Base-by-base conservation (phyloP, 2,329 filamentous ascomycete species). In the Lasiodiplodia theobromae region DNA sequence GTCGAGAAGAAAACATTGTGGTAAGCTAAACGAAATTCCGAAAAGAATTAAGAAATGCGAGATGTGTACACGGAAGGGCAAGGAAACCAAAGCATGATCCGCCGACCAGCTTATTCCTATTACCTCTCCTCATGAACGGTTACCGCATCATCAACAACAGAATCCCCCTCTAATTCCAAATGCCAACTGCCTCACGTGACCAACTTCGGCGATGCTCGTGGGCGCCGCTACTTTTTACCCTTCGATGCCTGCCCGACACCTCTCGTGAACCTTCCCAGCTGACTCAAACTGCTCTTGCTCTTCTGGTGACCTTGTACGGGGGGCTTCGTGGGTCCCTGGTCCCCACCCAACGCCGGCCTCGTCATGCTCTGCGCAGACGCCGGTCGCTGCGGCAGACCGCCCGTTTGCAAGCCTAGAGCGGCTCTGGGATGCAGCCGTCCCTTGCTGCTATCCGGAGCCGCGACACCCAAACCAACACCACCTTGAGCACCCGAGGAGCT, bases 241-340 rank as follows among this genome's bases (percentile, higher is more conserved):
- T 77, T 80, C 40, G 28, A 38, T 16, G 44, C 51, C 60, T 49
- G 51, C 1, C 60, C 60, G 4, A 64, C 60, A 12, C 60, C 60
- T 18, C 60, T 64, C 28, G 60, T 64, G 65, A 84, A 81, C 37
- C 82, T 72, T 5, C 82, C 82, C 12, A 85, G 71, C 68, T 82
- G 79, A 52, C 80, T 80, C 69, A 84, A 72, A 71, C 81, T 81
- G n/a, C 77, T 78, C 72, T 80, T 74, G 31, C 76, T 70, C 69
- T 79, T 80, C 62, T 78, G 78, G 18, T 75, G 77, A 31, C 67
- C 72, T 73, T 21, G 74, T 72, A 52, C 75, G 72, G 11, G 60
- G 12, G 60, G 60, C 14, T 72, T 72, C 23, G 16, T 34, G 11
- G 60, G 74, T 8, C 69, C 70, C 37, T 74, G 11, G 21, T 70